Evolutionary conservation across 2,329 filamentous ascomycete genomes (phyloP), one percentile per base, ranked within the genome.

Genomic region (Calycina herbarum): DNA sequence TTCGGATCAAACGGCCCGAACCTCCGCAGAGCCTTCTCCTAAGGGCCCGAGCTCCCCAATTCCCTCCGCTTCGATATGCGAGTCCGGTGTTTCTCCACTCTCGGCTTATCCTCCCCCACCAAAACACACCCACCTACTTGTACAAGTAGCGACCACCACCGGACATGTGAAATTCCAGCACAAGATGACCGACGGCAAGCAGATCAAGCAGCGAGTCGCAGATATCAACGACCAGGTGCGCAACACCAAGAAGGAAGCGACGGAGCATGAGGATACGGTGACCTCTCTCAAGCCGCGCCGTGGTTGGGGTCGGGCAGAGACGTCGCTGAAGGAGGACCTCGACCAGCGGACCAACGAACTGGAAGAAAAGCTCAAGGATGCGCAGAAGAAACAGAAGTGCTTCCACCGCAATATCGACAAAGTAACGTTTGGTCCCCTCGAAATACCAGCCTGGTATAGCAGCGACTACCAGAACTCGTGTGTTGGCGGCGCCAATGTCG

Each of bases 361-460:
- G 45, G 5, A 48, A 7, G 45, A 48, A 48, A 20, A 45, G 15
- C 42, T 48, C 42, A 20, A 48, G 42, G 8, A 51, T 7, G 45
- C n/a, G 1, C 6, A 24, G n/a, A 24, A 27, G 20, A 27, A 10
- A 10, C 45, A 24, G n/a, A 10, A 51, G 7, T 11, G 45, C 10
- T 20, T 5, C 17, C 45, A 51, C 17, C 90, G 91, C 65, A 97
- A 96, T 76, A 90, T 97, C 70, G 87, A 93, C 75, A 91, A 92
- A 76, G 92, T 97, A 61, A 89, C 96, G 63, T 83, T 97, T 67
- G 94, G 94, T 4, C 87, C 93, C 73, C 83, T 95, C 38, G 87
- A 89, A 73, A 96, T 97, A 80, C 88, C 89, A 72, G 91, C 94
- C 2, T 97, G 94, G 93, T 97, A 95, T 77, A 92, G 93, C 7